Evolutionary conservation across 805 yeast species (phyloP).

Genomic region (Lachancea nothofagi): DNA sequence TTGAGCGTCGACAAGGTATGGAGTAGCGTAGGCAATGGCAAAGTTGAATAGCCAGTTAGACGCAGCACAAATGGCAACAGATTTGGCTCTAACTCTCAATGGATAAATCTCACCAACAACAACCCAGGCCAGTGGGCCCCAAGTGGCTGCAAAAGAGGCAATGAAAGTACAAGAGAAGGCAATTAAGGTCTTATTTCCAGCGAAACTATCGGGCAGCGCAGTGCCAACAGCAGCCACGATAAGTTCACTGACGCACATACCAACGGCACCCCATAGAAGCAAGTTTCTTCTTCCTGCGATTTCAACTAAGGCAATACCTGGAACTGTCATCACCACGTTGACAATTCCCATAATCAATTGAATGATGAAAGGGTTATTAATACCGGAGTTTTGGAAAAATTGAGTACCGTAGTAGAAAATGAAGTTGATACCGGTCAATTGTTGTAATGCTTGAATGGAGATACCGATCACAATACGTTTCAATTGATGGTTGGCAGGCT

Average conservation of each 20-base stretch:
- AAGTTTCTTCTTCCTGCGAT: conserved; percentile 50
- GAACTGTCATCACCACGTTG: conserved; percentile 54
- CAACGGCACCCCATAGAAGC: conserved; percentile 44
- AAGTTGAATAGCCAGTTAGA: conserved; percentile 67
- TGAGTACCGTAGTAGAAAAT: conserved; percentile 66
- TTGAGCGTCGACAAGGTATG: conserved; percentile 42
- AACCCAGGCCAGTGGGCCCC: conserved; percentile 70
- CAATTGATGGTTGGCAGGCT: conserved; percentile 47
- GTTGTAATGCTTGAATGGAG: conserved; percentile 59
- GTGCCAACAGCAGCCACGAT: conserved; percentile 61
- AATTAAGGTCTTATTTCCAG: conserved; percentile 16
- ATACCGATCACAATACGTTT: conserved; percentile 47
- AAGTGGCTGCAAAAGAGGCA: conserved; percentile 68
- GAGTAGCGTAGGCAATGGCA: conserved; percentile 67
- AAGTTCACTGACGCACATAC: conserved; percentile 44
- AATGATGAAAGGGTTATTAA: conserved; percentile 54
- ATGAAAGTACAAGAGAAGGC: conserved; percentile 60
- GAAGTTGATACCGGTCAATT: conserved; percentile 62
- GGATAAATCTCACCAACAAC: conserved; percentile 69
- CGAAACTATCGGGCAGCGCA: conserved; percentile 36
- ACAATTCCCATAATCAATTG: conserved; percentile 57
- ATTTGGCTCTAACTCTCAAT: conserved; percentile 59
- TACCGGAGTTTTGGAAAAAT: conserved; percentile 56
- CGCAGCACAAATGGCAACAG: conserved; percentile 55
- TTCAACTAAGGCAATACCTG: conserved; percentile 48